Base-by-base conservation (phyloP, 2,329 filamentous ascomycete species). In the Pyrenophora graminea region DNA sequence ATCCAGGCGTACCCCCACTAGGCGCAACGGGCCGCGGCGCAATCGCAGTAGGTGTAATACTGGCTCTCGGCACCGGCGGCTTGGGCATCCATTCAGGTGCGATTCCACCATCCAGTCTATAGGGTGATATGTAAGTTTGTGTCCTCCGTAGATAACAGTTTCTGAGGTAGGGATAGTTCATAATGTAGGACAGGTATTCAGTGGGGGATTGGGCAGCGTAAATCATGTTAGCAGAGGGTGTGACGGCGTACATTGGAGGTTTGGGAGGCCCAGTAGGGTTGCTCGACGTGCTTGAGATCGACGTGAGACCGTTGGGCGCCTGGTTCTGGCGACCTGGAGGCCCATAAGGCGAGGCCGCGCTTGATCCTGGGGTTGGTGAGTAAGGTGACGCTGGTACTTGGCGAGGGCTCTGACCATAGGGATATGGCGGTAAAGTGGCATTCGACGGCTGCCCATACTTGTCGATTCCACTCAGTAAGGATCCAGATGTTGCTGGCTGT, bases 61-160 rank as follows among this genome's bases (percentile, higher is more conserved):
- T 45, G 32, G 52, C 32, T 39, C 39, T 40, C 13, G 48, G 41
- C 10, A 27, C 40, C 9, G 58, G 42, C 13, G 56, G 56, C 45
- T 66, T 62, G 7, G 74, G 71, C 61, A 68, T 70, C 64, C 74
- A 78, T 46, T 73, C 70, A 12, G 71, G 57, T 21, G 73, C 64
- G 50, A 76, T 77, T 34, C 74, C 74, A 51, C 73, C 73, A 53
- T 71, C 71, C 44, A 69, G 69, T 58, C 74, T 70, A 62, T 79
- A 79, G 51, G 77, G 77, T 55, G 76, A 78, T 46, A 76, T 71
- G 67, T 79, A 79, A 64, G 72, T 72, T 63, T 76, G 74, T 56
- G 73, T 72, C 64, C 74, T 69, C 52, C 76, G 69, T 42, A 75
- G 71, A 62, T 74, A 78, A 46, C 74, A 73, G 54, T 77, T 77